Evolutionary conservation across 108 stramenopile genomes (phyloP), one percentile per base, ranked within the genome.

Genomic region (Skeletonema tropicum): DNA sequence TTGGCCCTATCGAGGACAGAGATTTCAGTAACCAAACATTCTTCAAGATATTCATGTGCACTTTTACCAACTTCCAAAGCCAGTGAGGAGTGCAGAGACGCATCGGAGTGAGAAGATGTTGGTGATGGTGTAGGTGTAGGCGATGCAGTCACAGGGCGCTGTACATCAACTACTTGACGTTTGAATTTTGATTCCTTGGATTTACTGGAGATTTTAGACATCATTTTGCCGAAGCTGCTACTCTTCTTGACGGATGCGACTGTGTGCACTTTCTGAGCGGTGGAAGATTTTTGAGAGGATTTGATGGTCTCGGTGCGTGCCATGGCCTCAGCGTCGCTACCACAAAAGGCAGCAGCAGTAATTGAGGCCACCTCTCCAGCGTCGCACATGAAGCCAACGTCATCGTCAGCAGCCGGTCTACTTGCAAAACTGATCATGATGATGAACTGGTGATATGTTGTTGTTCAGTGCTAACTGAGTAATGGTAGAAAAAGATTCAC

Each of bases 31-130:
- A n/a, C 25, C 6, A 38, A 31, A 6, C 36, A 61, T n/a, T 35
- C 60, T n/a, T 61, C 60, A n/a, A 61, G 60, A 35, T 49, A 49
- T 49, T 49, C 48, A 21, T 49, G 48, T 49, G 48, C 48, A 49
- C 48, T 49, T 49, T 21, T 49, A 49, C 48, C 48, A 49, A 21
- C 48, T 19, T 49, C 48, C 48, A 21, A 19, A 1, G 48, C 48
- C 19, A 49, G 48, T 21, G 48, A 3, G 6, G 48, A 49, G 6
- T 35, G 35, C 1, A 35, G 35, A 35, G 35, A 49, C 45, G 4
- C 48, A 7, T 7, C 7, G 48, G 48, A 7, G 17, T 7, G 19
- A 49, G 48, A 3, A 2, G 12, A 14, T 49, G 48, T 7, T 5
- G 17, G 4, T 19, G 17, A 49, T 7, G 48, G 3, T 7, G 48